Base-by-base conservation (phyloP, 208 protist genomes). In the Trypanosoma congolense region DNA sequence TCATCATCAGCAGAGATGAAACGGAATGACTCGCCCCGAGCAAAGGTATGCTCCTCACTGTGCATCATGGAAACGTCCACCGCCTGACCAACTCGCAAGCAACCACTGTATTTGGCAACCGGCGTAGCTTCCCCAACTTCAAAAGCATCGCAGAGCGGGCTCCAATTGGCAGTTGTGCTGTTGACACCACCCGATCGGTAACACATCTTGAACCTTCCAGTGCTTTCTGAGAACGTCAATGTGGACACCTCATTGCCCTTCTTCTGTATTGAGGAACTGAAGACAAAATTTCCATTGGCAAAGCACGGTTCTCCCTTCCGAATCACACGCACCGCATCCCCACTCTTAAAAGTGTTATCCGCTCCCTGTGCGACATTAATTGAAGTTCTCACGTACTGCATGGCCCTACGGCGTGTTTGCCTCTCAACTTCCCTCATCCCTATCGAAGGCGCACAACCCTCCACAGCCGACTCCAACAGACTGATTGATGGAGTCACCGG, bases 151-250 rank as follows among this genome's bases (percentile, higher is more conserved):
- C 89, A 95, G n/a, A 73, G 67, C 35, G 89, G 89, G 47, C 85
- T 93, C 83, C 84, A 95, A 66, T 87, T 88, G 4, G 70, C 60
- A 16, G 45, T 61, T 19, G 38, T 46, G 43, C 48, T 64, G 6
- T 33, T 49, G 22, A 54, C 49, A 19, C 61, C 70, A 35, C 75
- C 76, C 42, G 92, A 74, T 61, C 80, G 84, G 63, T 95, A 93
- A 72, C 89, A 95, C 64, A 95, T 33, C 58, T 92, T 92, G 61
- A 79, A 92, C 43, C 14, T 61, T 5, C 83, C 83, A 1, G 57
- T 43, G 33, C 48, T 50, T 22, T 75, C 69, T 9, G 79, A 59
- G 57, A 90, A 93, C n/a, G n/a, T n/a, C 4, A 75, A 63, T 14
- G 41, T 50, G 21, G 65, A 60, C 18, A 50, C 60, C 1, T 30